Conservation (phyloP, 208 protist species). For the Leishmania lainsoni region DNA sequence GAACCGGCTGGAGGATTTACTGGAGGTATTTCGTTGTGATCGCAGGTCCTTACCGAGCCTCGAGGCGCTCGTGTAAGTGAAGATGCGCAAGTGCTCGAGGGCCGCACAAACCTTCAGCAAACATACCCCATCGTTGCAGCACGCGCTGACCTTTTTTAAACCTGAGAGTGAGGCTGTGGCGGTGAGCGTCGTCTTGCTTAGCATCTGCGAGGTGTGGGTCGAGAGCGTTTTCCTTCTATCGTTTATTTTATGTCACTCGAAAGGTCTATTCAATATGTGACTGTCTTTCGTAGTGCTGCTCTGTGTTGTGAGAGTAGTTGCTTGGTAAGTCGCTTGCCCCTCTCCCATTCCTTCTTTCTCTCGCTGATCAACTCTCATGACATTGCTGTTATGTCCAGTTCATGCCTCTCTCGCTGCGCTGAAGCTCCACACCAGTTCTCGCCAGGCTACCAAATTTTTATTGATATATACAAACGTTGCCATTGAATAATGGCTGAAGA, state of each 20-base stretch:
- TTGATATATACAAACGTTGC: background rate
- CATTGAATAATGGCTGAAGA: background rate
- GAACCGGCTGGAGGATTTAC: slow-evolving; percentile 55
- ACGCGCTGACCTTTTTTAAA: background rate
- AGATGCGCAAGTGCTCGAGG: background rate
- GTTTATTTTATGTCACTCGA: background rate
- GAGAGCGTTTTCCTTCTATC: background rate
- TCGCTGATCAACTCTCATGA: background rate
- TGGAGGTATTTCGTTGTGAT: slow-evolving; percentile 80
- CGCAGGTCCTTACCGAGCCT: slow-evolving; percentile 54
- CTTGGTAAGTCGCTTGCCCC: background rate
- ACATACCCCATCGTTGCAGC: background rate
- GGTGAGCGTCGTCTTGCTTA: background rate
- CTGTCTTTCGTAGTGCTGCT: background rate
- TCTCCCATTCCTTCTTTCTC: background rate
- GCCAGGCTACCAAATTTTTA: slow-evolving; percentile 3
- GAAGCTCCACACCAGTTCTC: background rate
- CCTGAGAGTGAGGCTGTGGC: background rate
- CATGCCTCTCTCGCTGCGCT: background rate
- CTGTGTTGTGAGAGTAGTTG: background rate
- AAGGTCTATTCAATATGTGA: background rate
- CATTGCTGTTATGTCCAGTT: background rate
- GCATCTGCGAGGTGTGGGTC: background rate
- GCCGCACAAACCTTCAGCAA: background rate
- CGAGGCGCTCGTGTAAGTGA: slow-evolving; percentile 54